Evolutionary conservation across 148 eudicot genomes (phyloP), one percentile per base, ranked within the genome.

Genomic region (Linanthus parryae): DNA sequence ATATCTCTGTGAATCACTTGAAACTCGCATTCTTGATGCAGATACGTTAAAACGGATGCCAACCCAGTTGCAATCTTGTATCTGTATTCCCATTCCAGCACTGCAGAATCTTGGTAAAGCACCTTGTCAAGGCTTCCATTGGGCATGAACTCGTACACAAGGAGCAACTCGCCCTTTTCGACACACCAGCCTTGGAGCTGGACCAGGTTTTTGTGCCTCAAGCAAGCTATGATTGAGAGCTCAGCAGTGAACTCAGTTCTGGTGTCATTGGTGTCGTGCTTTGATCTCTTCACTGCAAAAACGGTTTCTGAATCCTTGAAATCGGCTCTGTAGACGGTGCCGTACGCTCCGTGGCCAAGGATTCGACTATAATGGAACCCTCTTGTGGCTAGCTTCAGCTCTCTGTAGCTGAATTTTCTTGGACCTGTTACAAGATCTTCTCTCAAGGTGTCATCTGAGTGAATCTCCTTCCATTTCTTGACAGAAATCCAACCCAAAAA

Each of bases 21-120:
- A 45, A 85, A 83, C 56, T 85, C 92, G 58, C 92, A 85, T 57
- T 90, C 97, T 39, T 80, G 80, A 59, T 83, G 95, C 45, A 88
- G 58, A 42, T 88, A 88, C 6, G 86, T 62, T 59, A 88, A 35
- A 19, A 75, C 94, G 20, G 94, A 84, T 24, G 97, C 97, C 50
- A 88, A 71, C 6, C 97, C 97, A 14, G 79, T 59, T 14, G 80
- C 84, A 9, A 84, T 79, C 8, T 79, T 81, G 68, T 81, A 77
- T 54, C 96, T 68, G 17, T 72, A 55, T 5, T 38, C 23, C 94
- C 94, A 88, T 49, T 67, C 54, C n/a, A 88, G 70, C 0, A 76
- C 57, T 2, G 47, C 63, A 33, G 72, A 41, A 8, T 68, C 84
- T 6, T 60, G 67, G 63, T 78, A 81, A 24, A 91, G 67, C 34